phyloP scores from a whole-genome alignment of 1,284 basidiomycete species.

The Lignosus rhinocerotis region DNA sequence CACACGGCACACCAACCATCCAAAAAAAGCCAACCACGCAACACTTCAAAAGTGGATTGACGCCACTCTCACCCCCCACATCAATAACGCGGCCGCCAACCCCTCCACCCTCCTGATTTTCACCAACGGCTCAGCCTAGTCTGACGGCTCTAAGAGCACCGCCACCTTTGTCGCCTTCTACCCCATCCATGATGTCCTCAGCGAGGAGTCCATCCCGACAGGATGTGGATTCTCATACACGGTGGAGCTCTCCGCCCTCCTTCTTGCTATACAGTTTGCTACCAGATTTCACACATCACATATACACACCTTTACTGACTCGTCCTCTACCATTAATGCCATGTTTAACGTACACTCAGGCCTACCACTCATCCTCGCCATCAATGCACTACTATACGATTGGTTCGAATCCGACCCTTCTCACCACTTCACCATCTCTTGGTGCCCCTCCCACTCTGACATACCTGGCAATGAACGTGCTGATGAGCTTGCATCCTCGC shows the following conservation, averaged over 20 bases:
- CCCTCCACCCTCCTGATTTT: not conserved
- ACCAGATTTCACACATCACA: too few species aligned
- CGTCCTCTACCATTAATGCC: not conserved
- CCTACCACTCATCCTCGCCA: too few species aligned
- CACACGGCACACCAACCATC: not conserved
- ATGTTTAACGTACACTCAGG: not conserved
- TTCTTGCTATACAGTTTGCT: too few species aligned
- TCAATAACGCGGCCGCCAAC: not conserved
- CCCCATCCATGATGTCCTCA: too few species aligned
- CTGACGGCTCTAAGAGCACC: not conserved
- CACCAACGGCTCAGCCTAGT: constrained; percentile 1
- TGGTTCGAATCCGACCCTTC: too few species aligned
- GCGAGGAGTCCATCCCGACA: not conserved
- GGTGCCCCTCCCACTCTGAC: too few species aligned
- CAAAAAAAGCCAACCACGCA: not conserved
- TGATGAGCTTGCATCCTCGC: too few species aligned
- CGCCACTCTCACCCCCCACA: not conserved
- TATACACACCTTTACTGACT: too few species aligned
- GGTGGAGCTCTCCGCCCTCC: too few species aligned
- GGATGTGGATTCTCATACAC: too few species aligned
- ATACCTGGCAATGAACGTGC: constrained; percentile 4
- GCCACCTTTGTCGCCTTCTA: constrained; percentile 2
- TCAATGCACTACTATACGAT: not conserved
- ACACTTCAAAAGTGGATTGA: not conserved
- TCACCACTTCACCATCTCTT: too few species aligned